These are phyloP conservation scores for Casuarina glauca DNA, from an alignment of 306 rosid genomes.

Conservation along the genomic window DNA sequence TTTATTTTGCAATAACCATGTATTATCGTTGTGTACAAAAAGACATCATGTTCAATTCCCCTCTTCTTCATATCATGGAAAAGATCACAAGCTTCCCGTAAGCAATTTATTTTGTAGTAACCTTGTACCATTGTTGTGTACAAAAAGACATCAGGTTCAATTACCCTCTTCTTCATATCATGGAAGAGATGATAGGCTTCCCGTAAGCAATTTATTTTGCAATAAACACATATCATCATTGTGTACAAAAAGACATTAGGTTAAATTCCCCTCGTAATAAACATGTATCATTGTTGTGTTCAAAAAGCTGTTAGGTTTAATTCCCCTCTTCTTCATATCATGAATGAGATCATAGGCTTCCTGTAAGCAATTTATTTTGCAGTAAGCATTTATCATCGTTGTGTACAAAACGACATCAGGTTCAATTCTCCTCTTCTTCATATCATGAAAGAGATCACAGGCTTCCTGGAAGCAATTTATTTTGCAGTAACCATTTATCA, in stretches of 20 bases:
- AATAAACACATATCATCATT: constrained; percentile 66
- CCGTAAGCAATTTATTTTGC: constrained; percentile 50
- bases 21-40: constrained; percentile 73
- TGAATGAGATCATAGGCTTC: no score
- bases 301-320: constrained; percentile 52
- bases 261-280: constrained; percentile 27
- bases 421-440: no score
- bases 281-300: constrained; percentile 74
- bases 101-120: constrained; percentile 58
- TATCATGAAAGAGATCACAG: no score
- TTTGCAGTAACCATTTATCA: no score
- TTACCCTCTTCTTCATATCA: constrained; percentile 66
- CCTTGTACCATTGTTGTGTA: constrained; percentile 74
- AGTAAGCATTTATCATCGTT: no score
- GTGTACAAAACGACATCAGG: no score
- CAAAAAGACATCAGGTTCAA: constrained; percentile 64
- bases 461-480: no score
- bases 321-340: no score
- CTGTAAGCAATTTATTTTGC: no score
- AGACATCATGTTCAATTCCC: constrained; percentile 69
- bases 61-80: constrained; percentile 64
- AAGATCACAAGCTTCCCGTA: constrained; percentile 58
- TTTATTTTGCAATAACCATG: constrained; percentile 59
- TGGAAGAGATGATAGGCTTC: constrained; percentile 61
- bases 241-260: constrained; percentile 77